phyloP scores from a whole-genome alignment of 148 eudicot species.

The Camellia granthamiana region DNA sequence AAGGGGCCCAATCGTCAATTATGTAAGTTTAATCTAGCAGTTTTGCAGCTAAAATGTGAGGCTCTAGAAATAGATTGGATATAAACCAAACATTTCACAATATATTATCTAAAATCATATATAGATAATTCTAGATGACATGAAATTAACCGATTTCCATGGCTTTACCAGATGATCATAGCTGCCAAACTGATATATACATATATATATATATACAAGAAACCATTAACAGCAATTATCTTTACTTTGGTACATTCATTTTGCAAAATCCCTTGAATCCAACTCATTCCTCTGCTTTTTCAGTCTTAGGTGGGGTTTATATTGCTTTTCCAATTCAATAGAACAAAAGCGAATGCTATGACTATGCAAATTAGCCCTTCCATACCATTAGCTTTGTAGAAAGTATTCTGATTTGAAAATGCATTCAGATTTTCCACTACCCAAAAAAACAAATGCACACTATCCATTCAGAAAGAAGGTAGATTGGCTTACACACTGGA shows the following conservation, averaged over 20 bases:
- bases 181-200: background rate
- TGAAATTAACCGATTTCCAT: background rate
- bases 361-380: slow-evolving; percentile 3
- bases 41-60: no score
- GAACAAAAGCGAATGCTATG: background rate
- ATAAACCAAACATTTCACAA: no score
- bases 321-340: background rate
- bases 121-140: background rate
- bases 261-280: background rate
- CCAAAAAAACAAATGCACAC: background rate
- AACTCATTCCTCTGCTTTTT: background rate
- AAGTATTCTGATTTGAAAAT: background rate
- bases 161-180: background rate
- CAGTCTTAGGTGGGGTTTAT: background rate
- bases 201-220: background rate
- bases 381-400: background rate
- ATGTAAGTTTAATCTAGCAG: no score
- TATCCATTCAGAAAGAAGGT: background rate
- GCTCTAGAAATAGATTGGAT: no score
- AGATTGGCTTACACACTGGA: background rate
- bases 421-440: background rate
- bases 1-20: no score
- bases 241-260: background rate
- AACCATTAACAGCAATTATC: background rate
- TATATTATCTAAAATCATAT: no score